Evolutionary conservation across 345 rosid genomes (phyloP).

Genomic region (Theobroma cacao): DNA sequence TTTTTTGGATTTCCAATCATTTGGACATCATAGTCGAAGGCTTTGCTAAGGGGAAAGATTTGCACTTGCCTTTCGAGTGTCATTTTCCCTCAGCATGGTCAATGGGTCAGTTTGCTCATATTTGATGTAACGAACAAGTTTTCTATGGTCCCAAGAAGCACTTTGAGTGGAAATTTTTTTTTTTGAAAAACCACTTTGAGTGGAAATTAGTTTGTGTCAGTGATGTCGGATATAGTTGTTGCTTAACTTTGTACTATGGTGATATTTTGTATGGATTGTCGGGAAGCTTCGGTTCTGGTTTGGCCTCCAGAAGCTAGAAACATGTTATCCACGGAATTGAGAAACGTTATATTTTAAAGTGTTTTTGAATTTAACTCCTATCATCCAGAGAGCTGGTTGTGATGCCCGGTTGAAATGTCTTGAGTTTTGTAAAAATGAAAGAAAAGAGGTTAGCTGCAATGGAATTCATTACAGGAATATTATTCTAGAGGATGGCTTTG

Average conservation of each 20-base stretch:
- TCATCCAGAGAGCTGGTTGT: background rate
- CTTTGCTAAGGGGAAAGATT: background rate
- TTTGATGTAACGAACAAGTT: background rate
- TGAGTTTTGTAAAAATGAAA: background rate
- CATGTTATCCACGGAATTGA: background rate
- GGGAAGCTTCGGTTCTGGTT: background rate
- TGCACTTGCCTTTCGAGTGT: background rate
- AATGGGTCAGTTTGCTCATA: background rate
- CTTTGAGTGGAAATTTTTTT: background rate
- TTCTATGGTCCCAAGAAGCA: slow-evolving; percentile 1
- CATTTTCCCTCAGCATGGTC: background rate
- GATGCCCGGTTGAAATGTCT: background rate
- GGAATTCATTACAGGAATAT: background rate
- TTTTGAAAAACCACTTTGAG: slow-evolving; percentile 3
- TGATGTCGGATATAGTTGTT: background rate
- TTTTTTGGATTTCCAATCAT: background rate
- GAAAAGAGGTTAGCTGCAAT: background rate
- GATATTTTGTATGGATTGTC: background rate
- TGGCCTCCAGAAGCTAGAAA: background rate
- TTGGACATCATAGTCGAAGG: background rate
- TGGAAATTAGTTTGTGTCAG: background rate
- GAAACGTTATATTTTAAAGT: too few species aligned
- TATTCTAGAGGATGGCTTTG: background rate
- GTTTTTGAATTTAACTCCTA: background rate
- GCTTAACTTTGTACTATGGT: background rate